These are phyloP conservation scores for Fusarium hostae DNA, from an alignment of 2,329 filamentous ascomycete species.

Conservation along the genomic window DNA sequence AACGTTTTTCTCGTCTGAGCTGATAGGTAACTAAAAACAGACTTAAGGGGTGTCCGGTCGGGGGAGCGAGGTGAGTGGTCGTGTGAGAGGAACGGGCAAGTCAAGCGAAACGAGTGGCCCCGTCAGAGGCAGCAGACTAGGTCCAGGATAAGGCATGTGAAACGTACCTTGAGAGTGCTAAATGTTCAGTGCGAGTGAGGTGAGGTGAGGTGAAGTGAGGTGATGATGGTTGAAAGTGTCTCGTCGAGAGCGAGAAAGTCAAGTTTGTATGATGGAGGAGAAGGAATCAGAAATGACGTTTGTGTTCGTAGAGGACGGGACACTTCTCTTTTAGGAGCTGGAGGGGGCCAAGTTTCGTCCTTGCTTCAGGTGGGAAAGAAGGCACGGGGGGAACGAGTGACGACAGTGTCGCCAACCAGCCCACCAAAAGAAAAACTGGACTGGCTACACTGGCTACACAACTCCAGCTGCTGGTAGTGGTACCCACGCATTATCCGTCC, in stretches of 20 bases:
- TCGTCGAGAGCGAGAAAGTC: background rate
- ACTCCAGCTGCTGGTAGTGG: background rate
- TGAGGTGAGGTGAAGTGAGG: background rate
- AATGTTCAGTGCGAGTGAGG: background rate
- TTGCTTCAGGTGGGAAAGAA: slow-evolving; percentile 12
- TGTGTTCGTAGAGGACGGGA: slow-evolving; percentile 25
- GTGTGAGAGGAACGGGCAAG: slow-evolving; percentile 42
- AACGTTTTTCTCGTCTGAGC: slow-evolving; percentile 15
- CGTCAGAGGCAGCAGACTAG: slow-evolving; percentile 21
- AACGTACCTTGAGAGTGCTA: slow-evolving; percentile 34
- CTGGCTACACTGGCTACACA: background rate
- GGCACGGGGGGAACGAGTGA: slow-evolving; percentile 22
- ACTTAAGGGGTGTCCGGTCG: slow-evolving; percentile 40
- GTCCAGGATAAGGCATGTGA: slow-evolving; percentile 24
- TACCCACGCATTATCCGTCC: slow-evolving; percentile 3
- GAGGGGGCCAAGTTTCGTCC: slow-evolving; percentile 32
- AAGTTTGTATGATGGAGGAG: slow-evolving; percentile 14
- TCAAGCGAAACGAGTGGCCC: slow-evolving; percentile 41
- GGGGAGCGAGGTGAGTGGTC: slow-evolving; percentile 25
- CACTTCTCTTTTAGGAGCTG: slow-evolving; percentile 28
- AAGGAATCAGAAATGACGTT: slow-evolving; percentile 35
- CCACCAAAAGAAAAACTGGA: slow-evolving; percentile 15
- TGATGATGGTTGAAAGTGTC: slow-evolving; percentile 4
- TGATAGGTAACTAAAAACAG: slow-evolving; percentile 21
- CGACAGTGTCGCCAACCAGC: slow-evolving; percentile 32